Evolutionary conservation across 345 rosid species (phyloP).

Genomic region (Gossypium australe): DNA sequence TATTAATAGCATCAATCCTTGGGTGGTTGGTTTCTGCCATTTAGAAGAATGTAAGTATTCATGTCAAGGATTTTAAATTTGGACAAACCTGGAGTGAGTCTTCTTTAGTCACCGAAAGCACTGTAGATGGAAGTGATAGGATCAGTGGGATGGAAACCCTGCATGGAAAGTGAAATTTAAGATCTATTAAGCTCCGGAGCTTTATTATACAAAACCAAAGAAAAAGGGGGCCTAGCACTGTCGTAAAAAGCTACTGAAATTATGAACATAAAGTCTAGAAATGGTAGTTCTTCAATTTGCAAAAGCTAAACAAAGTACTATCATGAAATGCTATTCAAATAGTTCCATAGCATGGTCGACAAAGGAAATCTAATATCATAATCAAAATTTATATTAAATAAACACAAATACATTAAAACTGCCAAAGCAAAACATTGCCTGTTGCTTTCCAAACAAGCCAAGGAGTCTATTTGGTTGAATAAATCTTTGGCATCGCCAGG

Average conservation of each 20-base stretch:
- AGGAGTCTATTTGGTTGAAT: slow-evolving; percentile 76
- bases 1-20: not conserved
- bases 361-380: not conserved
- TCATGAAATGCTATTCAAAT: not conserved
- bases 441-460: slow-evolving; percentile 76
- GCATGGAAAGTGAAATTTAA: slow-evolving; percentile 23
- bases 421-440: slow-evolving; percentile 39
- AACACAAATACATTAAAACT: not conserved
- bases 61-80: not conserved
- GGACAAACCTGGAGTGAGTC: slow-evolving; percentile 60
- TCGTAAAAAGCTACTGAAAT: not conserved
- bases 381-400: not conserved
- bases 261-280: not conserved
- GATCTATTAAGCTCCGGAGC: not conserved
- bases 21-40: not conserved
- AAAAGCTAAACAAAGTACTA: not conserved
- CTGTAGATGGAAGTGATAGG: slow-evolving; percentile 74
- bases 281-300: not conserved
- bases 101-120: slow-evolving; percentile 72
- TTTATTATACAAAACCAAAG: slow-evolving; percentile 5
- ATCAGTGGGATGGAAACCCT: slow-evolving; percentile 83
- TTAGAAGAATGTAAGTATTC: not conserved
- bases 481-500: slow-evolving; percentile 87
- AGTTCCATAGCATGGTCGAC: not conserved
- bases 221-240: not conserved